These are phyloP conservation scores for Blastobotrys aristatus DNA, from an alignment of 1,139 yeast species.

Conservation along the genomic window DNA sequence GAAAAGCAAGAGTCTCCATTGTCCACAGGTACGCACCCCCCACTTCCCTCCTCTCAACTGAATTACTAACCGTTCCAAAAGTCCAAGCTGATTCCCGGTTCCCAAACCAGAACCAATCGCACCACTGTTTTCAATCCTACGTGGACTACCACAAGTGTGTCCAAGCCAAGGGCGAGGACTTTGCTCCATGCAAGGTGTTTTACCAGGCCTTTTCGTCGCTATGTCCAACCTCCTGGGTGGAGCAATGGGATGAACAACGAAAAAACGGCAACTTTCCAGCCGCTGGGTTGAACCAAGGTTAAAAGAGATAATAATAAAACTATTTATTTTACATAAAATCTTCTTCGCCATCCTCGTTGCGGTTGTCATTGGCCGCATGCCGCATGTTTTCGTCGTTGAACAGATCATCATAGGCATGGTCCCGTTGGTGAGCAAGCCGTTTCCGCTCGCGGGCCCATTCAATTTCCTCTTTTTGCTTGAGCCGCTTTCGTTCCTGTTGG, in stretches of 20 bases:
- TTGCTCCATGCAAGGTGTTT: conserved; percentile 95
- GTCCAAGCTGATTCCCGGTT: conserved; percentile 25
- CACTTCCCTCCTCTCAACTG: not conserved
- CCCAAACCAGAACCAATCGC: conserved; percentile 96
- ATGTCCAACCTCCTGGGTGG: conserved; percentile 92
- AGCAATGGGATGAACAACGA: conserved; percentile 96
- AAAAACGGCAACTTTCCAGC: conserved; percentile 65
- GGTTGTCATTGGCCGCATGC: conserved; percentile 47
- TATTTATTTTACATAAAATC: conserved; percentile 47
- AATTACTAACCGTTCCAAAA: conserved; percentile 1
- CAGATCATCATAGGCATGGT: conserved; percentile 54
- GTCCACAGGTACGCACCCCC: conserved; percentile 24
- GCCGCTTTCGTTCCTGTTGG: conserved; percentile 35
- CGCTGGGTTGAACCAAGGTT: not conserved
- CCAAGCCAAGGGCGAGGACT: conserved; percentile 95
- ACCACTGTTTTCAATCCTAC: conserved; percentile 97
- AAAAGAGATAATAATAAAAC: not conserved
- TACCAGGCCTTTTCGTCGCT: conserved; percentile 84
- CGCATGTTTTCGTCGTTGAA: conserved; percentile 47
- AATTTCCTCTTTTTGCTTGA: conserved; percentile 30
- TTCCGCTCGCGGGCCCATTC: conserved; percentile 31
- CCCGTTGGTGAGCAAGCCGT: conserved; percentile 33
- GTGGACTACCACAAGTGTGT: conserved; percentile 98
- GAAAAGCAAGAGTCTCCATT: conserved; percentile 22
- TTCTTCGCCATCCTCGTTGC: conserved; percentile 61